Percentiles rank a stretch among this genome's conserved stretches.
phyloP scores from a whole-genome alignment of 306 rosid species.

The Trichosanthes cucumerina region DNA sequence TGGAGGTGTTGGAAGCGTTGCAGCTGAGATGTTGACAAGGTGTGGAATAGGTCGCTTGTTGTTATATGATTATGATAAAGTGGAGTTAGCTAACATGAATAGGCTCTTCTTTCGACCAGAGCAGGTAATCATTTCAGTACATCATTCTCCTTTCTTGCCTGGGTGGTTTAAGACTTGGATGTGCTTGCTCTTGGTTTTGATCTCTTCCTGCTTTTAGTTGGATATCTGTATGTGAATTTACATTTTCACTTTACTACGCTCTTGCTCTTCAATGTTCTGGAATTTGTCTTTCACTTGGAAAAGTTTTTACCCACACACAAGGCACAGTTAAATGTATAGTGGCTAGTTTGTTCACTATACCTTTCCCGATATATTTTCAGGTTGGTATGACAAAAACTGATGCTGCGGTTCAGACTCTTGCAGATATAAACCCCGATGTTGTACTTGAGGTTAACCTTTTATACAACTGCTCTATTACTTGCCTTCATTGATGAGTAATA shows the following conservation, averaged over 20 bases:
- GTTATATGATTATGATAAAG: constrained; percentile 95
- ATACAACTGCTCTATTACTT: background rate
- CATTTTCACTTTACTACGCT: background rate
- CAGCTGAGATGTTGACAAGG: constrained; percentile 97
- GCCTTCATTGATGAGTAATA: background rate
- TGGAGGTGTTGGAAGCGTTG: constrained; percentile 98
- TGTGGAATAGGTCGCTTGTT: constrained; percentile 97
- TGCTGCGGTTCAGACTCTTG: constrained; percentile 90
- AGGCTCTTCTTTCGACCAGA: constrained; percentile 96
- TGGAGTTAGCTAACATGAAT: constrained; percentile 98
- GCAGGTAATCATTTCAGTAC: constrained; percentile 39
- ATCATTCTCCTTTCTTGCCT: constrained; percentile 6
- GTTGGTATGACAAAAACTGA: constrained; percentile 95
- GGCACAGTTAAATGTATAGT: background rate
- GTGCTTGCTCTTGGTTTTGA: background rate
- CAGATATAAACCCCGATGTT: constrained; percentile 92
- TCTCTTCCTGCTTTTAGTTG: background rate
- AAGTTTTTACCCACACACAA: background rate
- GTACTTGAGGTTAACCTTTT: constrained; percentile 60
- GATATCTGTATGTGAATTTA: background rate
- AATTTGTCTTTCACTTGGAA: background rate
- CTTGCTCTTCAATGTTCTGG: background rate
- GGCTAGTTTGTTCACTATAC: background rate
- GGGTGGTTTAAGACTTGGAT: constrained; percentile 7
- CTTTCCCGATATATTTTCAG: constrained; percentile 22